A percentile compares a stretch with the other conserved stretches of the same genome.
phyloP scores from a whole-genome alignment of 441 rosid genomes.

The Erodium trifolium region DNA sequence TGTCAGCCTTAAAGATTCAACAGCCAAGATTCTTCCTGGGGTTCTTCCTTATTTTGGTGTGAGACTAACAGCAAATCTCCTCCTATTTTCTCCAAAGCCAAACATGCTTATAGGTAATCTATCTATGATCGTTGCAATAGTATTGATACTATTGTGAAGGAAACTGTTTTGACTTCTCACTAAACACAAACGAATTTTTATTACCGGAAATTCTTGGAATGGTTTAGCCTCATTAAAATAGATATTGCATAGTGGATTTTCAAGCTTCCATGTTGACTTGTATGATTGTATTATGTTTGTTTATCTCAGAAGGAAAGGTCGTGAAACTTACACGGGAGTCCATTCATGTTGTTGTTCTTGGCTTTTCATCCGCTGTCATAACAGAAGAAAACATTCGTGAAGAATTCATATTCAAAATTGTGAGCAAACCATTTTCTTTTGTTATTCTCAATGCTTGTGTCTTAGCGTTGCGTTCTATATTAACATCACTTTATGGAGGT shows the following conservation, averaged over 20 bases:
- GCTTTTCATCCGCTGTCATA: constrained; percentile 67
- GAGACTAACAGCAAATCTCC: constrained; percentile 42
- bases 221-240: no score
- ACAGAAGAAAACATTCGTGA: constrained; percentile 52
- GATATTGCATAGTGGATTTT: no score
- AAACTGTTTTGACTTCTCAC: background rate
- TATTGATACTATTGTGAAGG: background rate
- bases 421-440: constrained; percentile 21
- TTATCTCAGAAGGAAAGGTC: constrained; percentile 59
- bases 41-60: constrained; percentile 62
- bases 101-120: constrained; percentile 55
- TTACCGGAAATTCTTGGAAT: no score
- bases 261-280: no score
- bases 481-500: background rate
- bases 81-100: constrained; percentile 68
- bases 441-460: constrained; percentile 7
- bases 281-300: background rate
- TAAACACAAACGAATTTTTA: background rate
- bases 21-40: constrained; percentile 51
- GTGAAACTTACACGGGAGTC: constrained; percentile 59
- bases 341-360: constrained; percentile 69
- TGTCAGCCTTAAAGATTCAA: constrained; percentile 32
- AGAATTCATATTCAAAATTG: constrained; percentile 55
- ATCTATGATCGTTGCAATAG: background rate
- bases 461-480: background rate